Evolutionary conservation across 495 filamentous ascomycete genomes (phyloP).

Genomic region (Penicillium psychrofluorescens): DNA sequence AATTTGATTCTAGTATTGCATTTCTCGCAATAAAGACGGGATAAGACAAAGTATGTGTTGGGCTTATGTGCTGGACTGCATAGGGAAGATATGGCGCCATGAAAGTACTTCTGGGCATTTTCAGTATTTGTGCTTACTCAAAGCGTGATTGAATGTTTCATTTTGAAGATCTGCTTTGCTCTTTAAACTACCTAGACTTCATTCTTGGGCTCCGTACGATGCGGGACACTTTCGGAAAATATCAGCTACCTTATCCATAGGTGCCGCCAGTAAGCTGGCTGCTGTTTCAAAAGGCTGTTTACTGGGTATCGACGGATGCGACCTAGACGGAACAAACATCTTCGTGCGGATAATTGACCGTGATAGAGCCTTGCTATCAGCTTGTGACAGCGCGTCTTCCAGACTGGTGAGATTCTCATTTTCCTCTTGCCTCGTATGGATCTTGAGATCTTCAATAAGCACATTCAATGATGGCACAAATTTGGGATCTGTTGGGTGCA

Average conservation of each 20-base stretch:
- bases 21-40: too few species aligned
- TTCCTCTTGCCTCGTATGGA: slow-evolving; percentile 55
- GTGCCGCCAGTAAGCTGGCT: slow-evolving; percentile 16
- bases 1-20: too few species aligned
- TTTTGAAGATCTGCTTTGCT: neutral
- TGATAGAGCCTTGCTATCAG: slow-evolving; percentile 36
- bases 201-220: slow-evolving; percentile 1
- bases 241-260: slow-evolving; percentile 19
- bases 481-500: slow-evolving; percentile 31
- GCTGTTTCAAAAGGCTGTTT: slow-evolving; percentile 21
- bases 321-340: slow-evolving; percentile 49
- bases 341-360: slow-evolving; percentile 49
- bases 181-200: neutral
- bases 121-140: too few species aligned
- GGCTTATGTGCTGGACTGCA: too few species aligned
- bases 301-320: slow-evolving; percentile 36
- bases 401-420: slow-evolving; percentile 44
- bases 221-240: slow-evolving; percentile 25
- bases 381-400: slow-evolving; percentile 35
- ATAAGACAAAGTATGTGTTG: too few species aligned
- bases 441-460: slow-evolving; percentile 39
- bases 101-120: too few species aligned
- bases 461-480: slow-evolving; percentile 44
- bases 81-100: too few species aligned
- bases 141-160: too few species aligned